Conservation (phyloP, 352 stramenopile species). For the Halophytophthora batemanensis region DNA sequence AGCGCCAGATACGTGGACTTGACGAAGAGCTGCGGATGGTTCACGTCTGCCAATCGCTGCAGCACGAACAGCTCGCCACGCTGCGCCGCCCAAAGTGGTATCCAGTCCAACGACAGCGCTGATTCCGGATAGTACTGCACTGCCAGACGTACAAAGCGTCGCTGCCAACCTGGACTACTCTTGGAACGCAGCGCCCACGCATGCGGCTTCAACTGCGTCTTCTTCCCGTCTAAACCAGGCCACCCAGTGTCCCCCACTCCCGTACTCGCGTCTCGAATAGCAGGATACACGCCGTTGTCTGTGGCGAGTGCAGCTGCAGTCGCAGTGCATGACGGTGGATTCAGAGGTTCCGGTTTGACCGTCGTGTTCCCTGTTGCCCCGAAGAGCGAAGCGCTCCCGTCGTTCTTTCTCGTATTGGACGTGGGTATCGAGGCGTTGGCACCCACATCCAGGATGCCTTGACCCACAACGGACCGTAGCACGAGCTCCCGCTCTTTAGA, state of each 20-base stretch:
- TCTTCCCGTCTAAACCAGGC: conserved; percentile 5
- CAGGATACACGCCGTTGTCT: too few relatives aligned
- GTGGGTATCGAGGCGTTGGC: conserved; percentile 8
- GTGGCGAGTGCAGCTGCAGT: too few relatives aligned
- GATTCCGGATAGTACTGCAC: conserved; percentile 21
- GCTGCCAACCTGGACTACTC: conserved; percentile 24
- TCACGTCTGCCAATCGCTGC: conserved; percentile 16
- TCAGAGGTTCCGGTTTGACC: too few relatives aligned
- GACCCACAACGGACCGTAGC: conserved; percentile 20
- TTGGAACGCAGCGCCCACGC: conserved; percentile 32
- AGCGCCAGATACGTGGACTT: conserved; percentile 28
- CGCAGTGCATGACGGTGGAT: too few relatives aligned
- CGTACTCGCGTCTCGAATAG: background rate
- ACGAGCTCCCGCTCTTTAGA: conserved; percentile 26
- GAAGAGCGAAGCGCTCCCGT: background rate
- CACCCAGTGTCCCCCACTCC: conserved; percentile 1
- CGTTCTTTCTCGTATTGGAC: background rate
- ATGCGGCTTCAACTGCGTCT: conserved; percentile 19
- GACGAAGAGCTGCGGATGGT: conserved; percentile 33
- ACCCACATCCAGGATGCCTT: conserved; percentile 13
- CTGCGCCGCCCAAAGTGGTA: conserved; percentile 33
- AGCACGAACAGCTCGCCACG: conserved; percentile 27
- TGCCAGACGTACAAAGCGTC: conserved; percentile 19
- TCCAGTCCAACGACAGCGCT: conserved; percentile 20
- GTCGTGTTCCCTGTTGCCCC: too few relatives aligned